phyloP scores from a whole-genome alignment of 1,284 basidiomycete genomes.

The Vanrija pseudolonga region DNA sequence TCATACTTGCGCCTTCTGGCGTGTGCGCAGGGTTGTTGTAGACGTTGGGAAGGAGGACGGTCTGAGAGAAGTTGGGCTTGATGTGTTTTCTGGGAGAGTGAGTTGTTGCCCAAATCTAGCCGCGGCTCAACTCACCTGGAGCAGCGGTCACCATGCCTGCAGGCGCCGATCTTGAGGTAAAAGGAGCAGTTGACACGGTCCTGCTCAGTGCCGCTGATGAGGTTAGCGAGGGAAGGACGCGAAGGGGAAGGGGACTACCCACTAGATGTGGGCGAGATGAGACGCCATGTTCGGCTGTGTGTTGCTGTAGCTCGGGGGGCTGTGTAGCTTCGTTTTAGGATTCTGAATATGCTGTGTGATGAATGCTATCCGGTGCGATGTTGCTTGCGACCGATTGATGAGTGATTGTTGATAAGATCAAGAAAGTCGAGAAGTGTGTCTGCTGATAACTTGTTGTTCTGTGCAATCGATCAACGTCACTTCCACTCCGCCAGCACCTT shows the following conservation, averaged over 20 bases:
- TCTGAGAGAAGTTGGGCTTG: constrained; percentile 93
- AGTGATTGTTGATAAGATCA: constrained; percentile 2
- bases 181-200: constrained; percentile 51
- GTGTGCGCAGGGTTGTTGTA: constrained; percentile 94
- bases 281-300: constrained; percentile 43
- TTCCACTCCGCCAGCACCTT: too few species aligned
- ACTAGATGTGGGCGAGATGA: constrained; percentile 49
- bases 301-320: background rate
- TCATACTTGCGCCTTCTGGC: constrained; percentile 73
- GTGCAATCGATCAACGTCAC: background rate
- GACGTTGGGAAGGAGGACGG: constrained; percentile 95
- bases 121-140: constrained; percentile 31
- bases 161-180: constrained; percentile 51
- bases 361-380: background rate
- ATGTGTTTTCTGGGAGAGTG: constrained; percentile 76
- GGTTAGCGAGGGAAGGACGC: constrained; percentile 4
- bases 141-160: constrained; percentile 49
- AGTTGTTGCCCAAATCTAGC: background rate
- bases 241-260: constrained; percentile 16
- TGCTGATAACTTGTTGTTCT: background rate
- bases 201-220: constrained; percentile 47
- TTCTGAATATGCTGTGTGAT: background rate
- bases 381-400: background rate
- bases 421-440: background rate
- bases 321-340: background rate